Base-by-base conservation (phyloP, 169 alveolate genomes). In the Theileria parva region DNA sequence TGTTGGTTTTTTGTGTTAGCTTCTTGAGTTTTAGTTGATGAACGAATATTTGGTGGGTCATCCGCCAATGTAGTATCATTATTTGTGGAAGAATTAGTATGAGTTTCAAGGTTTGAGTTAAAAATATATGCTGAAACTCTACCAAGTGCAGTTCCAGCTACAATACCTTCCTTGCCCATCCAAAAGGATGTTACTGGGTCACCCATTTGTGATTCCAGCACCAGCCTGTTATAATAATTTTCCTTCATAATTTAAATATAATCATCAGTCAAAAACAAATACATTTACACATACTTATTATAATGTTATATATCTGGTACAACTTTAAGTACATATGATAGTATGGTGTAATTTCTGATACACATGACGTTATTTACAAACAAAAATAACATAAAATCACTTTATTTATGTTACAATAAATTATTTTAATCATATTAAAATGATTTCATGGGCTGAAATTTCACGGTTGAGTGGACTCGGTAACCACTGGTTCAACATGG, bases 81-180 rank as follows among this genome's bases (percentile, higher is more conserved):
- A 27, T 34, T 69, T 19, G 12, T 57, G n/a, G 64, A 70, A 63
- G 21, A 51, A 0, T 9, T 12, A 28, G 27, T 28, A 25, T 0
- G 55, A 48, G 8, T 44, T 44, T 13, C 44, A 27, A 25, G 4
- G 3, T 53, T 19, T 19, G 17, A 28, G 51, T 74, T 76, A 73
- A 84, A 84, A 15, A 84, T 6, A 44, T 84, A 84, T 15, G 90
- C 80, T 7, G 90, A 84, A 21, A 84, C 77, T 17, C 90, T 67
- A 17, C 90, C 90, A 2, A 84, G 68, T 12, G 90, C 86, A 11
- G 90, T 84, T n/a, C 90, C 90, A 6, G 86, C 90, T 11, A 75
- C 90, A 11, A 84, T 76, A n/a, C 90, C 90, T 27, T 84, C 86
- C 27, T 79, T 50, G 7, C 86, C 86, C n/a, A 84, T 50, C 86